Percentiles rank a stretch among this genome's conserved stretches.
These are phyloP conservation scores for Myriangium duriaei DNA, from an alignment of 2,329 filamentous ascomycete genomes.

Conservation along the genomic window DNA sequence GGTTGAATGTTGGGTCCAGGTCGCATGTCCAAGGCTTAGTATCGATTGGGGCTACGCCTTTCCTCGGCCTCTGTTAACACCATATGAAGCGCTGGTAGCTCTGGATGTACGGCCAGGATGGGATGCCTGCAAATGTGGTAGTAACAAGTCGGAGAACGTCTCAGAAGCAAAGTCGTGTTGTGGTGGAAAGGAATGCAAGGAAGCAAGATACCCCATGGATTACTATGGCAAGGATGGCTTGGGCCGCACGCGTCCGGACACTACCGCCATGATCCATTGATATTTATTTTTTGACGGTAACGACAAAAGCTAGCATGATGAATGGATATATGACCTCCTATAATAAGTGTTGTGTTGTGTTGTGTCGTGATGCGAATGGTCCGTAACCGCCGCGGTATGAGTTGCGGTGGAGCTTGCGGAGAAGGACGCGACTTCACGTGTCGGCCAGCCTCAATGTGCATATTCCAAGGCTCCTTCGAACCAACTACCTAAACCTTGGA, in stretches of 20 bases:
- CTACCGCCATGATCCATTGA: too few species aligned
- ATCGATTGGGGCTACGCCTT: constrained; percentile 99
- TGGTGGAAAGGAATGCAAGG: constrained; percentile 18
- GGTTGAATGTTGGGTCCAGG: constrained; percentile 96
- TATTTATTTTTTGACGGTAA: too few species aligned
- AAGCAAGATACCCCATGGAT: constrained; percentile 73
- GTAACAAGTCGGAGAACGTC: constrained; percentile 7
- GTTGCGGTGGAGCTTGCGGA: neutral
- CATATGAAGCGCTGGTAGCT: constrained; percentile 90
- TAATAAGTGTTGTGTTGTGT: too few species aligned
- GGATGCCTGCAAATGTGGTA: constrained; percentile 33
- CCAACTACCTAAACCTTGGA: neutral
- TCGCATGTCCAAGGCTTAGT: constrained; percentile 89
- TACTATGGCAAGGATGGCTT: constrained; percentile 90
- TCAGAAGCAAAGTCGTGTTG: constrained; percentile 7
- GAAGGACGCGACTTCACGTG: neutral
- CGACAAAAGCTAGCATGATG: too few species aligned
- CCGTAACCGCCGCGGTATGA: too few species aligned
- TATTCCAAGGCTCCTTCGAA: too few species aligned
- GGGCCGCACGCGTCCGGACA: constrained; percentile 54
- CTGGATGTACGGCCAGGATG: constrained; percentile 61
- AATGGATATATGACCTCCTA: too few species aligned
- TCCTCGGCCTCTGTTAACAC: constrained; percentile 72
- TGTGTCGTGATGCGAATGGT: too few species aligned
- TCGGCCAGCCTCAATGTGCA: too few species aligned